Base-by-base conservation (phyloP, 2,329 filamentous ascomycete species). In the Aureobasidium melanogenum region DNA sequence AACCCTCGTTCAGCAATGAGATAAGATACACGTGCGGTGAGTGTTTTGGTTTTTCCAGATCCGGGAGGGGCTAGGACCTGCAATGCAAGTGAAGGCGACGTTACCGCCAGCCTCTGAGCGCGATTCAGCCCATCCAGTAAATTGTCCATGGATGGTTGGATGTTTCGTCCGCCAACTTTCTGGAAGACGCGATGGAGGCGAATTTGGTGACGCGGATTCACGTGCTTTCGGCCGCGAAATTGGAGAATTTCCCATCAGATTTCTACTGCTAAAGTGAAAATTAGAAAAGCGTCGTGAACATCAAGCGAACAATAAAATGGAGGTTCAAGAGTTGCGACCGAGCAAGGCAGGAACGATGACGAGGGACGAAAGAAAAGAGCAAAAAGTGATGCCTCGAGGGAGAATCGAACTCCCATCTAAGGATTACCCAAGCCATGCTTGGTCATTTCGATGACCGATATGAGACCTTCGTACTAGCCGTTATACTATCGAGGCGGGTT, bases 1-100 rank as follows among this genome's bases (percentile, higher is more conserved):
- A 90, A 84, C 44, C 86, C 84, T 67, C 84, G 77, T 68, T 88
- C 80, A 55, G 87, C 83, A 59, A 97, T 82, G 32, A 97, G 84
- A 80, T 93, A 95, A 67, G 92, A 92, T 62, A 97, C 91, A 64
- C 94, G 88, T 47, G 92, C 90, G 0, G 92, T 96, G 59, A 99
- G 80, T 0, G 94, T 97, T 74, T 97, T 95, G 15, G 93, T 99
- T 75, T 99, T 97, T 22, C 94, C 93, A 64, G 84, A 87, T 36
- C 85, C 85, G 26, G 85, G 84, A 56, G 83, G 82, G 7, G 84
- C 84, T 34, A 86, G 80, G 3, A 85, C 82, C 69, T 86, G 84
- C 2, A 86, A 69, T 2, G 85, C 79, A 14, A 80, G 75, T 10
- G 84, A 81, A 4, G 79, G 76, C 6, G 84, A 87, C 8, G 84